Evolutionary conservation across 2,329 filamentous ascomycete genomes (phyloP), one percentile per base, ranked within the genome.

Genomic region (Xylaria sp.): DNA sequence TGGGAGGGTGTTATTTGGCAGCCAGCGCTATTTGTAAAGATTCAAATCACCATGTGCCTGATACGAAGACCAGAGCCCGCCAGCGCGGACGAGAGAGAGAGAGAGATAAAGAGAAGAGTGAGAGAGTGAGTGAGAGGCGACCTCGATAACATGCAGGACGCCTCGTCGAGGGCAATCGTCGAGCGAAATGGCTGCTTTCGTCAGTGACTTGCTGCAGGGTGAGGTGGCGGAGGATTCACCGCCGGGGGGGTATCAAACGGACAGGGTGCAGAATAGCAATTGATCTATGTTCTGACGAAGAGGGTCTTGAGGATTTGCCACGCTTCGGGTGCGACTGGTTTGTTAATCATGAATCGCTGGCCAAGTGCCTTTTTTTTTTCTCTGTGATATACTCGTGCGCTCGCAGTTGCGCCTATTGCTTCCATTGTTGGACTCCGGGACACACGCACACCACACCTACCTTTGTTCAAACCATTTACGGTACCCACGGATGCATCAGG

Each of bases 161-260:
- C 53, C 59, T 66, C 56, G 61, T 68, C 65, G 63, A 66, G 56
- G 60, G 64, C 39, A 61, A 36, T 66, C 59, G 55, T 70, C 56
- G 56, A 66, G 60, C 69, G 56, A 66, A 56, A 66, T 66, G 66
- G 66, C 60, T 55, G 34, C 57, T 64, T 66, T 66, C 55, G 68
- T 70, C 60, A 53, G 57, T 69, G 60, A 61, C 63, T 65, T 48
- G 46, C 60, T 70, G 69, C 69, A 70, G 69, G 69, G 66, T 70
- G 69, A 70, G 39, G 69, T 70, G 69, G 69, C 69, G 66, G 56
- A 69, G 63, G 63, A 63, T 69, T 70, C 69, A 65, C 69, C 66
- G 69, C 66, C 66, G 62, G 65, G 68, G 65, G 68, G 57, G 45
- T 65, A 61, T 60, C 63, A 68, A 64, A 64, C 63, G 57, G 65